phyloP scores from a whole-genome alignment of 2,329 filamentous ascomycete species.

The Diaporthe eres region DNA sequence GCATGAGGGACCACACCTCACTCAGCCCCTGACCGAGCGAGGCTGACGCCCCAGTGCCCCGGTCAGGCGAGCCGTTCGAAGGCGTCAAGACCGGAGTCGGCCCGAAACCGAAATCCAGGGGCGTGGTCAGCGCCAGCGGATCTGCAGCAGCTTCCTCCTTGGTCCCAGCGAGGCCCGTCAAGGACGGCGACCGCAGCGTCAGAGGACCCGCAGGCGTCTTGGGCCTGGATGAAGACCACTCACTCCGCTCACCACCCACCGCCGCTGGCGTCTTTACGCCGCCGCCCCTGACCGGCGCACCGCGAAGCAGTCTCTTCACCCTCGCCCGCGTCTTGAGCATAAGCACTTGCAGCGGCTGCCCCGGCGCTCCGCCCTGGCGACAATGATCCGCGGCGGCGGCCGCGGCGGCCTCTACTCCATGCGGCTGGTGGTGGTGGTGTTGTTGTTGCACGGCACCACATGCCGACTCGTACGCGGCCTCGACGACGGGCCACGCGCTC shows the following conservation, averaged over 20 bases:
- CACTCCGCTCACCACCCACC: background rate
- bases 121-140: background rate
- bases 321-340: background rate
- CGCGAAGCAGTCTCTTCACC: background rate
- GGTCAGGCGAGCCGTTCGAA: background rate
- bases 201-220: background rate
- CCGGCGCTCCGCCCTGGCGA: background rate
- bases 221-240: background rate
- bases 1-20: background rate
- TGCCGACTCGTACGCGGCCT: constrained; percentile 42
- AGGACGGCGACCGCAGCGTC: background rate
- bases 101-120: background rate
- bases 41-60: background rate
- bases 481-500: constrained; percentile 48
- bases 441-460: background rate
- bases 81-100: background rate
- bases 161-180: background rate
- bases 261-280: background rate
- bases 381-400: background rate
- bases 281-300: background rate
- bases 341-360: background rate
- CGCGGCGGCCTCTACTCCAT: background rate
- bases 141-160: background rate
- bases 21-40: background rate
- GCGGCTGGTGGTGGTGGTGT: background rate